Conservation (phyloP, 2,329 filamentous ascomycete genomes). For the Penicillium sp. region DNA sequence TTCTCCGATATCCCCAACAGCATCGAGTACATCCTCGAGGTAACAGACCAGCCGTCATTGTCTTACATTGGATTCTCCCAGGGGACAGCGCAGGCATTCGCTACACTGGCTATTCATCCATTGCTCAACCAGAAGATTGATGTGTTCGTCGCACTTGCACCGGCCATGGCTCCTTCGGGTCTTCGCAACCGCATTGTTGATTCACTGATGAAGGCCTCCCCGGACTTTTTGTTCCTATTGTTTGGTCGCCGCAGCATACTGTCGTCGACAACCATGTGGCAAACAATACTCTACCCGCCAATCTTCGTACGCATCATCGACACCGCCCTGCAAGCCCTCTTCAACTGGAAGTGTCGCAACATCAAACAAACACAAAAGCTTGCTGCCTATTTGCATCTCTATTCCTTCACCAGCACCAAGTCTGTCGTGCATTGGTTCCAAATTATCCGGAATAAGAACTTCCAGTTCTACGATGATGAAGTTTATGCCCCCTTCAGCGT, state of each 20-base stretch:
- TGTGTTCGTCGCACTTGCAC: slow-evolving; percentile 92
- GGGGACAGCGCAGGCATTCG: slow-evolving; percentile 94
- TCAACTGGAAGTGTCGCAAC: slow-evolving; percentile 83
- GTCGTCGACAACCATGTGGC: slow-evolving; percentile 94
- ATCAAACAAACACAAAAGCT: slow-evolving; percentile 86
- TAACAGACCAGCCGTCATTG: slow-evolving; percentile 76
- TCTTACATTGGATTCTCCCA: slow-evolving; percentile 98
- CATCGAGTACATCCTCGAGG: slow-evolving; percentile 84
- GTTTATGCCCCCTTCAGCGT: slow-evolving; percentile 73
- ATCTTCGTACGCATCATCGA: slow-evolving; percentile 90
- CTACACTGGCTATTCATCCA: slow-evolving; percentile 86
- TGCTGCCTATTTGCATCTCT: slow-evolving; percentile 91
- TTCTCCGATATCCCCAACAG: slow-evolving; percentile 96
- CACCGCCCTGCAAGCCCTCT: slow-evolving; percentile 74
- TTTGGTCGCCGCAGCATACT: slow-evolving; percentile 91
- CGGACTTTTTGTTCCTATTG: slow-evolving; percentile 84
- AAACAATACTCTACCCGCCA: slow-evolving; percentile 89
- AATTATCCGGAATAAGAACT: slow-evolving; percentile 92
- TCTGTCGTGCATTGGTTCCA: slow-evolving; percentile 99
- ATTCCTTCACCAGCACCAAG: slow-evolving; percentile 95
- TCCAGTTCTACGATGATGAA: slow-evolving; percentile 99
- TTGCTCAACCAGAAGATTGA: slow-evolving; percentile 89
- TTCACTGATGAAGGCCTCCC: slow-evolving; percentile 88
- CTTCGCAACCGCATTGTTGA: slow-evolving; percentile 88
- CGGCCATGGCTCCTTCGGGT: slow-evolving; percentile 93